Evolutionary conservation across 2,329 filamentous ascomycete genomes (phyloP).

Genomic region (Furcasterigmium sp.): DNA sequence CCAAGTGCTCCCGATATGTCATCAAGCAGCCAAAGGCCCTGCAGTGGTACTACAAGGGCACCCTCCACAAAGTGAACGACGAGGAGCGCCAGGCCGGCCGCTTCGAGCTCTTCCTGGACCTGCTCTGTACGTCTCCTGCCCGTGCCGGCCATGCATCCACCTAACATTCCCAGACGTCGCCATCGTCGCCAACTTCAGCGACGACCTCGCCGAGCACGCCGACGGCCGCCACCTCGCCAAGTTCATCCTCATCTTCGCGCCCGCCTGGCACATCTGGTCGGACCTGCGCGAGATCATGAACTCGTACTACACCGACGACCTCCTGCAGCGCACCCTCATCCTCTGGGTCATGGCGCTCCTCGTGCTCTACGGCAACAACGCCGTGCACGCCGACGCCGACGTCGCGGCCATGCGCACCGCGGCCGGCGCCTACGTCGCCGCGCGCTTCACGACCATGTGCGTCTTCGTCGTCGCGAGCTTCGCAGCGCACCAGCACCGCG

Average conservation of each 20-base stretch:
- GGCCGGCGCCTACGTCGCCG: constrained; percentile 39
- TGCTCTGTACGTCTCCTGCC: constrained; percentile 29
- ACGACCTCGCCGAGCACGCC: constrained; percentile 39
- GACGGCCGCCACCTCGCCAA: constrained; percentile 37
- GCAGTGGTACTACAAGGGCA: constrained; percentile 39
- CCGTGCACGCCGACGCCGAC: constrained; percentile 34
- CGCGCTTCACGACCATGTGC: constrained; percentile 33
- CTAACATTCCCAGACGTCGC: constrained; percentile 25
- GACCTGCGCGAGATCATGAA: constrained; percentile 47
- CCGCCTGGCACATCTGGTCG: constrained; percentile 44
- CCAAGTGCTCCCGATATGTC: constrained; percentile 24
- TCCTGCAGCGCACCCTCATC: constrained; percentile 38
- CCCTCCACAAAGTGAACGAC: constrained; percentile 32
- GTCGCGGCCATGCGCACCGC: constrained; percentile 37
- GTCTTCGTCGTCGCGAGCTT: constrained; percentile 37
- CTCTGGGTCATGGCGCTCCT: constrained; percentile 46
- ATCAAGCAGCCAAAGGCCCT: constrained; percentile 31
- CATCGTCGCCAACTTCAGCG: constrained; percentile 45
- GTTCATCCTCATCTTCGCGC: constrained; percentile 41
- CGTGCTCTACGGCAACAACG: constrained; percentile 42
- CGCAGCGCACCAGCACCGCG: constrained; percentile 39
- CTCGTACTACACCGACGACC: constrained; percentile 45
- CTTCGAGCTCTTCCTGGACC: constrained; percentile 44
- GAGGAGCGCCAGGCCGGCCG: constrained; percentile 38
- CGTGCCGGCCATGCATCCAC: background rate